A percentile compares a stretch with the other conserved stretches of the same genome.
Conservation (phyloP, 2,329 filamentous ascomycete species). For the Colletotrichum brevisporum region DNA sequence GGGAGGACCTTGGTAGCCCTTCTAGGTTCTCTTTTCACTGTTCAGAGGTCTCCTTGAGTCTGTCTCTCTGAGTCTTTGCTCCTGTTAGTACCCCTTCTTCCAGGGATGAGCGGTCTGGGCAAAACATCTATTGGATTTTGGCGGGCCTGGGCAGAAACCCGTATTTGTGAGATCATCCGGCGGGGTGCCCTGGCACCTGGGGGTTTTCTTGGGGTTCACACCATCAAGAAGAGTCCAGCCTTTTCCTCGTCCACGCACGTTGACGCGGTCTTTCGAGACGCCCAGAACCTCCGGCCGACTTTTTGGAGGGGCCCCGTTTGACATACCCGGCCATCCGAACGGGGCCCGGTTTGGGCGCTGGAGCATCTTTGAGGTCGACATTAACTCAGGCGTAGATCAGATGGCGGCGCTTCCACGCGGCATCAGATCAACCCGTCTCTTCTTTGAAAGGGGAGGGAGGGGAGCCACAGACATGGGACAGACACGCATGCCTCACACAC, state of each 20-base stretch:
- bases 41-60: too few species aligned
- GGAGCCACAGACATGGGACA: not conserved
- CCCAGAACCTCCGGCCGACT: not conserved
- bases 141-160: slow-evolving; percentile 29
- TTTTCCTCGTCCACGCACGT: slow-evolving; percentile 1
- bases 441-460: not conserved
- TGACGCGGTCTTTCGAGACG: not conserved
- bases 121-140: slow-evolving; percentile 32
- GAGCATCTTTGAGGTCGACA: slow-evolving; percentile 12
- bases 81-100: not conserved
- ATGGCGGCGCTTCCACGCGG: not conserved
- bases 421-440: not conserved
- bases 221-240: not conserved
- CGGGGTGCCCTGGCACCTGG: slow-evolving; percentile 16
- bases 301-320: not conserved
- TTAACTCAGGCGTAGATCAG: slow-evolving; percentile 4
- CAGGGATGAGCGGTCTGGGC: slow-evolving; percentile 32
- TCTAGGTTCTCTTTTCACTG: too few species aligned
- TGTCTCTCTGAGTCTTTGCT: too few species aligned
- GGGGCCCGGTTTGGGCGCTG: not conserved
- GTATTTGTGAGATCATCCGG: slow-evolving; percentile 30
- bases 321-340: too few species aligned
- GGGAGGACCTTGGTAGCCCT: too few species aligned
- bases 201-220: slow-evolving; percentile 5
- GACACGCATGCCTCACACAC: not conserved